These are phyloP conservation scores for Prunus fruticosa DNA, from an alignment of 306 rosid species.

Conservation along the genomic window DNA sequence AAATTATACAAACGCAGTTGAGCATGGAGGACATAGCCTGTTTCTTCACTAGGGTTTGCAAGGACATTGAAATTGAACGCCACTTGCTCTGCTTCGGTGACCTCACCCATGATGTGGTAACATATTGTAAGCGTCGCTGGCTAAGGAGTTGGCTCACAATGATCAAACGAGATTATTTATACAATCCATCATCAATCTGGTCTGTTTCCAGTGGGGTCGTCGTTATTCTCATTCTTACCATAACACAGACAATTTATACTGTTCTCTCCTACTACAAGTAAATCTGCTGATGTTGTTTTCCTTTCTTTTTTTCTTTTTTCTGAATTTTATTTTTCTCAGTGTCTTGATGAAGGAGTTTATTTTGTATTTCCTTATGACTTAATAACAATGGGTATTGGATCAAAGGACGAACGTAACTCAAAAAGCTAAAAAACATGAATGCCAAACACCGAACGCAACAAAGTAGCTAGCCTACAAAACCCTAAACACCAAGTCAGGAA, in stretches of 20 bases:
- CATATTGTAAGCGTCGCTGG: neutral
- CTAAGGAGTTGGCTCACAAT: neutral
- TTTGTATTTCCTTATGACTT: no score
- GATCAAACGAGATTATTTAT: neutral
- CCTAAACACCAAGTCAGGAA: conserved; percentile 30
- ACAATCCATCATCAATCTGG: neutral
- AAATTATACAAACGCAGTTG: no score
- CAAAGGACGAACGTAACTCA: neutral
- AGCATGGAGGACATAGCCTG: neutral
- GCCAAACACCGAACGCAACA: conserved; percentile 14
- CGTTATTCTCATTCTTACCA: no score
- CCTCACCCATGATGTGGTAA: accelerated
- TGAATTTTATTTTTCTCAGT: no score
- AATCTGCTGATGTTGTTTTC: no score
- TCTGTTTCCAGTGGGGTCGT: neutral
- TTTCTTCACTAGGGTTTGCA: neutral
- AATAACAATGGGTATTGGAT: neutral
- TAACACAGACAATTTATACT: no score
- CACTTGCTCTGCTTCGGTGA: accelerated
- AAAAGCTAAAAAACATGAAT: conserved; percentile 9
- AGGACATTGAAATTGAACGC: neutral
- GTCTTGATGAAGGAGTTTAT: no score
- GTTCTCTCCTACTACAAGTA: no score
- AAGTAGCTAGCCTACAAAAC: conserved; percentile 33
- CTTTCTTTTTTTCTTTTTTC: no score